These are phyloP conservation scores for Fusarium sp. DNA, from an alignment of 2,329 filamentous ascomycete genomes.

Conservation along the genomic window DNA sequence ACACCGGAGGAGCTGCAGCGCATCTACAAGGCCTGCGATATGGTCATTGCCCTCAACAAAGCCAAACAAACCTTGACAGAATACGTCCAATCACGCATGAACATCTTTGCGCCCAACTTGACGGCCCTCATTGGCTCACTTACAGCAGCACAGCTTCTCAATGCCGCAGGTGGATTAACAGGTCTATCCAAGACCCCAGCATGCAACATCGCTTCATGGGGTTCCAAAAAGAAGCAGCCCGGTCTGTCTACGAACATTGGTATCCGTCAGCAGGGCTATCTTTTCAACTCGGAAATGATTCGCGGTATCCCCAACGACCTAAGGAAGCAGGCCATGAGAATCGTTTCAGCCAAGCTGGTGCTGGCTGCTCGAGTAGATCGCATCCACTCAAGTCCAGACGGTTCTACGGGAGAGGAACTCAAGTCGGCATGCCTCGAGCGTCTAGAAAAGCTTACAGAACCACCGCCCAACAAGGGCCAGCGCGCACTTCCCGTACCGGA, in stretches of 20 bases:
- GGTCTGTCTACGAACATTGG: slow-evolving; percentile 94
- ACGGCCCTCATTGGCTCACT: slow-evolving; percentile 91
- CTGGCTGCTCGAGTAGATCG: slow-evolving; percentile 93
- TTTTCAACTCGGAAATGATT: slow-evolving; percentile 93
- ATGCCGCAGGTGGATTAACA: slow-evolving; percentile 88
- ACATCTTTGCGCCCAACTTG: slow-evolving; percentile 92
- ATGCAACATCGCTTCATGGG: slow-evolving; percentile 91
- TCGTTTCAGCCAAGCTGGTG: slow-evolving; percentile 91
- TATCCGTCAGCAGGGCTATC: slow-evolving; percentile 89
- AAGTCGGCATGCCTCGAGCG: slow-evolving; percentile 86
- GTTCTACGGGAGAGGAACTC: slow-evolving; percentile 84
- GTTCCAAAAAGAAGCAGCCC: slow-evolving; percentile 86
- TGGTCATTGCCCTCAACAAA: slow-evolving; percentile 87
- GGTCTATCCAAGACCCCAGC: slow-evolving; percentile 92
- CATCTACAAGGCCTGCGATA: slow-evolving; percentile 84
- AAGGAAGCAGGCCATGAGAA: slow-evolving; percentile 93
- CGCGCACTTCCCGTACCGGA: slow-evolving; percentile 92
- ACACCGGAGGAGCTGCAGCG: slow-evolving; percentile 78
- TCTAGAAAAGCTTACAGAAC: slow-evolving; percentile 92
- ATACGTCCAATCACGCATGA: slow-evolving; percentile 98
- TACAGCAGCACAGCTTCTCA: slow-evolving; percentile 95
- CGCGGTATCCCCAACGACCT: slow-evolving; percentile 85
- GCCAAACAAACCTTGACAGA: slow-evolving; percentile 89
- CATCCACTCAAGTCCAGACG: slow-evolving; percentile 83
- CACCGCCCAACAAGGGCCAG: slow-evolving; percentile 87